phyloP scores from a whole-genome alignment of 2,329 filamentous ascomycete genomes.

The Helminthosporium solani region DNA sequence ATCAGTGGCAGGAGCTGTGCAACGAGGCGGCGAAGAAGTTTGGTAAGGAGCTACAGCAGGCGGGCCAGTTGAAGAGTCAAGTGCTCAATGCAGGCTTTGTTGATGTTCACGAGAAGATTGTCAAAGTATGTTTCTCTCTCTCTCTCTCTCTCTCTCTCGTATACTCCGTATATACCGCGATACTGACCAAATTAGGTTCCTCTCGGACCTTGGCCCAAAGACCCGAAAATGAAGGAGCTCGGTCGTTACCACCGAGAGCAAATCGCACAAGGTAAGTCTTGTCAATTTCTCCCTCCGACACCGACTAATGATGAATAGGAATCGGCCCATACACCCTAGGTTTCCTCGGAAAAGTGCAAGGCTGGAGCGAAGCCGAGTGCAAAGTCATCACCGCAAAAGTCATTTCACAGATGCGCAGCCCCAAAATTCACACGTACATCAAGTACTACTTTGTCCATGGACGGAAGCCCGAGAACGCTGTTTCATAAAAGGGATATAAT shows the following conservation, averaged over 20 bases:
- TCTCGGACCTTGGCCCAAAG: conserved; percentile 48
- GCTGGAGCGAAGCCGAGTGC: conserved; percentile 39
- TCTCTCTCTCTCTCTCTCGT: neutral
- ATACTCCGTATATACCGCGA: neutral
- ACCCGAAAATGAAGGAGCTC: conserved; percentile 53
- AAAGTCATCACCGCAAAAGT: conserved; percentile 38
- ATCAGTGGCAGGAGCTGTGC: conserved; percentile 31
- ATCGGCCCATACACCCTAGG: conserved; percentile 40
- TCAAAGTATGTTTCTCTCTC: conserved; percentile 26
- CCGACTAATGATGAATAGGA: conserved; percentile 9
- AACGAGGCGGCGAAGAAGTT: conserved; percentile 30
- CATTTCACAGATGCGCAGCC: conserved; percentile 31
- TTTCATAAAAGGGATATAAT: conserved; percentile 6
- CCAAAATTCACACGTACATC: conserved; percentile 33
- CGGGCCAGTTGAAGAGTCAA: conserved; percentile 23
- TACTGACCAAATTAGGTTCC: conserved; percentile 24
- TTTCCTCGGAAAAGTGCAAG: conserved; percentile 38
- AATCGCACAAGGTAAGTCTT: conserved; percentile 26
- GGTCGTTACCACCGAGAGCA: conserved; percentile 45
- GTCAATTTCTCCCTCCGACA: neutral
- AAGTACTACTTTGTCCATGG: conserved; percentile 39
- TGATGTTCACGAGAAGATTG: conserved; percentile 35
- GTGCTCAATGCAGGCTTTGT: conserved; percentile 36
- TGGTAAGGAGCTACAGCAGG: conserved; percentile 29
- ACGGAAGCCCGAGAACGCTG: conserved; percentile 25